Conservation (phyloP, 306 rosid species). For the Alnus glutinosa region DNA sequence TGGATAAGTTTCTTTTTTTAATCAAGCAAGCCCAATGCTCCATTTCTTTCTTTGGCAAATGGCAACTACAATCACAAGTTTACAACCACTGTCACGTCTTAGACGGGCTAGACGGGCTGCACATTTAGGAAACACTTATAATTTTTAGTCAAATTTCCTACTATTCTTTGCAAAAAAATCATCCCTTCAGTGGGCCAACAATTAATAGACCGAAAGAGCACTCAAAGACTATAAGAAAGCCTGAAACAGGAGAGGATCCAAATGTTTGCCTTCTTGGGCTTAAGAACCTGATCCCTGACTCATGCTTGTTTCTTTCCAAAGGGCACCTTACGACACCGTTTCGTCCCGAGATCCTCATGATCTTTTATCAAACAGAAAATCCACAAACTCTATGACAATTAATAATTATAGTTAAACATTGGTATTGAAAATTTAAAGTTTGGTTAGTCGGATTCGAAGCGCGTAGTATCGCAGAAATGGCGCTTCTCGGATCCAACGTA, state of each 20-base stretch:
- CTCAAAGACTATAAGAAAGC: neutral
- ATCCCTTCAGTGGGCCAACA: no score
- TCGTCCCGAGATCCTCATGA: neutral
- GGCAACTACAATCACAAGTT: neutral
- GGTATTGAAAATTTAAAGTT: neutral
- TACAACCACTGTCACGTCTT: neutral
- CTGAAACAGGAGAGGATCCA: neutral
- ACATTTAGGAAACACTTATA: neutral
- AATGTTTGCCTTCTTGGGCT: neutral
- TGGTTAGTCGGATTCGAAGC: neutral
- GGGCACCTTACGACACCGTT: neutral
- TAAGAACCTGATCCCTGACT: neutral
- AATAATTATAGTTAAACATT: neutral
- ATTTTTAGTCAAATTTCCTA: neutral
- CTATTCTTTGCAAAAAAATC: neutral
- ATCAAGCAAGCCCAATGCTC: neutral
- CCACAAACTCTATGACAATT: neutral
- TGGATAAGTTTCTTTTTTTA: neutral
- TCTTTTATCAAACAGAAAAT: neutral
- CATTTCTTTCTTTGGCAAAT: neutral
- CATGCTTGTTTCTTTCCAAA: neutral
- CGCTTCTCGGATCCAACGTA: slow-evolving; percentile 70
- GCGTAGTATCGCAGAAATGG: slow-evolving; percentile 40
- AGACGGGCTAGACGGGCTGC: neutral
- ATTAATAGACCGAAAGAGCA: neutral